These are phyloP conservation scores for Castanea crenata DNA, from an alignment of 306 rosid species.

Conservation along the genomic window DNA sequence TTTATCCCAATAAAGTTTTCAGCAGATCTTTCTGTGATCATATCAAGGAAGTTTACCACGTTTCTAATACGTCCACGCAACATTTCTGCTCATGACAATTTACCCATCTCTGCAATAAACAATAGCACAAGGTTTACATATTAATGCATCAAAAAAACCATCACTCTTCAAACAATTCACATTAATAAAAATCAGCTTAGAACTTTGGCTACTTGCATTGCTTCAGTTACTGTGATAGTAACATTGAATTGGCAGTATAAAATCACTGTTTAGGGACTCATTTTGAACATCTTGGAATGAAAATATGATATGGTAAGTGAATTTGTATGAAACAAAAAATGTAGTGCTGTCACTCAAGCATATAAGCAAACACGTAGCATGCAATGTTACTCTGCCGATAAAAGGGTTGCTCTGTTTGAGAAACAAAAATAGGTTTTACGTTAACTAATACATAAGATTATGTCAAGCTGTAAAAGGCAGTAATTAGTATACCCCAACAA, in stretches of 20 bases:
- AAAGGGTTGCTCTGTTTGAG: too few relatives aligned
- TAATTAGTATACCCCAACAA: too few relatives aligned
- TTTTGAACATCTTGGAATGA: not conserved
- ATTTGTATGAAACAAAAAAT: not conserved
- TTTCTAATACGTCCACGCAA: constrained; percentile 30
- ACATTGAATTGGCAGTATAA: not conserved
- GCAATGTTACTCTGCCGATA: too few relatives aligned
- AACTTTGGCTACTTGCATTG: not conserved
- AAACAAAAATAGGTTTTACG: too few relatives aligned
- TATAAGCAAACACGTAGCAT: not conserved
- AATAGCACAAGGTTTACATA: not conserved
- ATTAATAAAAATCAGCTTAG: not conserved
- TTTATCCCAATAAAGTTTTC: not conserved
- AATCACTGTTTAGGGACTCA: not conserved
- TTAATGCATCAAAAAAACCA: not conserved
- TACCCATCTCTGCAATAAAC: constrained; percentile 12
- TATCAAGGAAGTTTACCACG: constrained; percentile 19
- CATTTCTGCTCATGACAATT: constrained; percentile 27
- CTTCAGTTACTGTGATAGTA: not conserved
- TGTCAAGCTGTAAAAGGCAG: too few relatives aligned
- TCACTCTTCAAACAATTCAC: not conserved
- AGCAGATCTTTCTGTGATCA: constrained; percentile 18
- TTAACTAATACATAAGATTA: too few relatives aligned
- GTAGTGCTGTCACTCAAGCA: not conserved
- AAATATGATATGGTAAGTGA: not conserved